A percentile compares a stretch with the other conserved stretches of the same genome.
Evolutionary conservation across 2,329 filamentous ascomycete genomes (phyloP).

Genomic region (Proliferodiscus dingleyae): DNA sequence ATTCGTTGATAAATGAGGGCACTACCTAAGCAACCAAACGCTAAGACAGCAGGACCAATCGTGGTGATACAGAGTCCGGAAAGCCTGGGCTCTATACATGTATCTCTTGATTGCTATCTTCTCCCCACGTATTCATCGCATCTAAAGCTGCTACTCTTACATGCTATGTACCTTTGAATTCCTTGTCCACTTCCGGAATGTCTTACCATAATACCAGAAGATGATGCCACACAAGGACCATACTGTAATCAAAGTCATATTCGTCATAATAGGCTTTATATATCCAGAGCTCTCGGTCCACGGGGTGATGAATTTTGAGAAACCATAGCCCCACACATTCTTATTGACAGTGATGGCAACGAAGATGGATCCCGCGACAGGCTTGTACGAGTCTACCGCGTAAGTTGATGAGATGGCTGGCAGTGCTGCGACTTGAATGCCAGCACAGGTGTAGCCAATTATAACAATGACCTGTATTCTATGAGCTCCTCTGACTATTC

Average conservation of each 20-base stretch:
- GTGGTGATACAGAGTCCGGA: no score
- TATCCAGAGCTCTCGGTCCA: slow-evolving; percentile 48
- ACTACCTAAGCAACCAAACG: no score
- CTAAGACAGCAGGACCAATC: no score
- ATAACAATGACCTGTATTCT: slow-evolving; percentile 41
- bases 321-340: slow-evolving; percentile 59
- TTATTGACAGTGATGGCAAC: slow-evolving; percentile 60
- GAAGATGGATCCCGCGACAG: slow-evolving; percentile 54
- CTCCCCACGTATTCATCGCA: no score
- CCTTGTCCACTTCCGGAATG: slow-evolving; percentile 49
- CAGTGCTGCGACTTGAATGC: slow-evolving; percentile 54
- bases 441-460: slow-evolving; percentile 51
- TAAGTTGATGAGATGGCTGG: slow-evolving; percentile 54
- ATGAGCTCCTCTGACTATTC: slow-evolving; percentile 1
- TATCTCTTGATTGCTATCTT: no score
- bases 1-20: no score
- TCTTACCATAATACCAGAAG: slow-evolving; percentile 56
- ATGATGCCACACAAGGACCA: slow-evolving; percentile 47
- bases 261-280: slow-evolving; percentile 55
- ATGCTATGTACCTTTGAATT: slow-evolving; percentile 51
- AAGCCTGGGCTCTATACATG: no score
- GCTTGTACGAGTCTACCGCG: slow-evolving; percentile 58
- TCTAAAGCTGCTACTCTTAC: no score
- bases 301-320: slow-evolving; percentile 49
- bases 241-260: slow-evolving; percentile 47